phyloP scores from a whole-genome alignment of 139 green algal genomes.

The Picocystis salinarum region DNA sequence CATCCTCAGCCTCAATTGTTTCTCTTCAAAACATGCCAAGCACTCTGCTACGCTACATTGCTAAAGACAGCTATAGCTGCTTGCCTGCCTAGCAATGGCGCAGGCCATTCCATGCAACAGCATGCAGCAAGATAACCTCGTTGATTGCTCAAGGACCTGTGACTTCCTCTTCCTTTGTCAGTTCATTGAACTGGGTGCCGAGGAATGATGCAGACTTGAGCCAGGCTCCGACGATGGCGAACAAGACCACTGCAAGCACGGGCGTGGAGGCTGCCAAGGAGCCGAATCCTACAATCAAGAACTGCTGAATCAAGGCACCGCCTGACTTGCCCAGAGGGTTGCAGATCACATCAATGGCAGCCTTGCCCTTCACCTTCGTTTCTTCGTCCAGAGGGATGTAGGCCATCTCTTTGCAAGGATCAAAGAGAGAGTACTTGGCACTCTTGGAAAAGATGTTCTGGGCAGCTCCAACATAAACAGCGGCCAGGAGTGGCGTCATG shows the following conservation, averaged over 20 bases:
- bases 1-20: no score
- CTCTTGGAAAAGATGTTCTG: conserved; percentile 98
- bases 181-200: conserved; percentile 57
- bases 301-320: conserved; percentile 92
- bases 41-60: no score
- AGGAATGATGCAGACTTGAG: conserved; percentile 63
- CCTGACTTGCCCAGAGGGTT: conserved; percentile 98
- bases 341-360: conserved; percentile 97
- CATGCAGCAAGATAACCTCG: no score
- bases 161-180: conserved; percentile 30
- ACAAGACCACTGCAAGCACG: conserved; percentile 85
- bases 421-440: conserved; percentile 96
- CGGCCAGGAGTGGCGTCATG: conserved; percentile 82
- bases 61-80: no score
- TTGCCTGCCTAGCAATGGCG: no score
- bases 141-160: no score
- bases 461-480: conserved; percentile 84
- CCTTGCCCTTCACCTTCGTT: conserved; percentile 90
- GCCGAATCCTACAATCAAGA: conserved; percentile 92
- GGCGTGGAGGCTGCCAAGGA: conserved; percentile 87
- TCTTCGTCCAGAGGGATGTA: conserved; percentile 96
- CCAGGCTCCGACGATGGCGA: conserved; percentile 73
- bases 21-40: no score
- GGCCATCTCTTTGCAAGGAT: conserved; percentile 99
- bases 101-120: no score